phyloP scores from a whole-genome alignment of 2,329 filamentous ascomycete species.

The Cytospora leucostoma region DNA sequence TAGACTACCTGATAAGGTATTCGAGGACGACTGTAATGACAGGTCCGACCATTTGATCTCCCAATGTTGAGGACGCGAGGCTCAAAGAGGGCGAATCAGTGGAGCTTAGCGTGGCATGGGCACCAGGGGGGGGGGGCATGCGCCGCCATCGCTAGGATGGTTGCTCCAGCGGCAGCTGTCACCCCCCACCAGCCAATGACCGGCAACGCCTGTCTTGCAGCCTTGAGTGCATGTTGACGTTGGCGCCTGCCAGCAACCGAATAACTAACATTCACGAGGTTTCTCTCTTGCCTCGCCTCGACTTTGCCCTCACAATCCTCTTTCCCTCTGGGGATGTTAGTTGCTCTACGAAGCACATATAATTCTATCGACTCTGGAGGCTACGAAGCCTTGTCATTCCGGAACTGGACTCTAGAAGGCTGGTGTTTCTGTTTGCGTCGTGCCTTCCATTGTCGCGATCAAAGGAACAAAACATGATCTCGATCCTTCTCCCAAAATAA shows the following conservation, averaged over 20 bases:
- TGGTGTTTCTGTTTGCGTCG: background rate
- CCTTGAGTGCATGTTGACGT: background rate
- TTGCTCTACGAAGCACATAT: background rate
- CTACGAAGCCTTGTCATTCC: background rate
- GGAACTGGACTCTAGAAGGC: background rate
- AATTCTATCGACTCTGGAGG: background rate
- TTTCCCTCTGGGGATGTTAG: background rate
- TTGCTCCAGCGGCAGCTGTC: slow-evolving; percentile 22
- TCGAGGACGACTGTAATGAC: background rate
- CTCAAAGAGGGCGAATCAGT: slow-evolving; percentile 4
- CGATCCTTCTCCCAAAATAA: background rate
- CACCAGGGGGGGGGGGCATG: too few species aligned
- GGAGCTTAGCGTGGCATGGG: background rate
- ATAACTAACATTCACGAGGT: background rate
- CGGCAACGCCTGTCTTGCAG: background rate
- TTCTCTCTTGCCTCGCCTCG: background rate
- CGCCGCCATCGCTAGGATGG: background rate
- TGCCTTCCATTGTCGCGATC: background rate
- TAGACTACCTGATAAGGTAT: too few species aligned
- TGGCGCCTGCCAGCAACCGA: background rate
- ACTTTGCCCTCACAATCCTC: background rate
- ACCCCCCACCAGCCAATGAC: background rate
- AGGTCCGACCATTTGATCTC: background rate
- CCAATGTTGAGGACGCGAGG: background rate
- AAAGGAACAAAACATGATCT: background rate